Evolutionary conservation across 192 early-diverging fungal genomes (phyloP), one percentile per base, ranked within the genome.

Genomic region (Cetraspora pellucida): DNA sequence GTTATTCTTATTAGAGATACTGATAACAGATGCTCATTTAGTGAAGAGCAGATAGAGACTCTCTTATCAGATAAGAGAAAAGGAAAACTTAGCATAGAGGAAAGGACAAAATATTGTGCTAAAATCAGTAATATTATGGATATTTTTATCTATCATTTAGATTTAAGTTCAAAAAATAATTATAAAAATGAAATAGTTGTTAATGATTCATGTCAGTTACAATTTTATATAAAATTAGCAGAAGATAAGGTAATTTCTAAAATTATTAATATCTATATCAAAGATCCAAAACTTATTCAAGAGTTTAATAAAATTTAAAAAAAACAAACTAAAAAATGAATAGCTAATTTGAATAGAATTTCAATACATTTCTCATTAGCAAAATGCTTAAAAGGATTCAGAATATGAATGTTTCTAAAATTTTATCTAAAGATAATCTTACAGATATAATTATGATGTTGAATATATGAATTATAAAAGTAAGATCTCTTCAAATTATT

Each of bases 391-490:
- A 28, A 19, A 72, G 69, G 55, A 7, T 72, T 30, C 69, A 74
- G 58, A 74, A 61, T 74, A 61, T 61, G 25, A 2, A 31, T 72
- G 31, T 23, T 23, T 31, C 69, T 72, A 31, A 72, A 31, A 72
- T 27, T 27, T 52, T 52, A 11, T 30, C 52, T 72, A 9, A 27
- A 10, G 21, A 74, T 14, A 28, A 60, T 63, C 44, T 74, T 16
- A 44, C 59, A 49, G 73, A 74, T 72, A 37, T 55, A 14, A 72
- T 72, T 14, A 28, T 72, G 54, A 72, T 55, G 70, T 58, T 72
- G 44, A 44, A 52, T 30, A 72, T 72, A 52, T 30, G 71, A 47
- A 55, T 57, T 16, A 43, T 57, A 3, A 57, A 74, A 74, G 72
- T 57, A 58, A 57, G 23, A 13, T 13, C 68, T 58, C 55, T 72